These are phyloP conservation scores for Pythium folliculosum DNA, from an alignment of 352 stramenopile genomes.

Conservation along the genomic window DNA sequence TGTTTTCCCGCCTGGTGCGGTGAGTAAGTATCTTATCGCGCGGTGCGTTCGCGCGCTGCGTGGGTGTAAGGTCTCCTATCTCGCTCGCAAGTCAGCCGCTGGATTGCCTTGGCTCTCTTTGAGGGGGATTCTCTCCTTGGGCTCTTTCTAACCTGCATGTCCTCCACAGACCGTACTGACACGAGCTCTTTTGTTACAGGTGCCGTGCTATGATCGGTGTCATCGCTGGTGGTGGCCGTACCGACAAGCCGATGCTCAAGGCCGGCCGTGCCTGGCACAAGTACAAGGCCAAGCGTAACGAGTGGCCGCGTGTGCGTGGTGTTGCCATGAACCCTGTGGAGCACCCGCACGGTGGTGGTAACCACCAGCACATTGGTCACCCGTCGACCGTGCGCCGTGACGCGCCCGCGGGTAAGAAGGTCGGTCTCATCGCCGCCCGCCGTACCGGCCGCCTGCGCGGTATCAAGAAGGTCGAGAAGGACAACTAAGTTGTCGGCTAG, in stretches of 20 bases:
- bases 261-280: slow-evolving; percentile 98
- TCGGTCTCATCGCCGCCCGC: slow-evolving; percentile 98
- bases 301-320: slow-evolving; percentile 99
- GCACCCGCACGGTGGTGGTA: slow-evolving; percentile 99
- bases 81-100: slow-evolving; percentile 18
- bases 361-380: slow-evolving; percentile 99
- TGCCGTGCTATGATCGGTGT: slow-evolving; percentile 97
- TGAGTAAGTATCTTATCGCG: slow-evolving; percentile 78
- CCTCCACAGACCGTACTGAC: slow-evolving; percentile 31
- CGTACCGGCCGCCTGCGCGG: slow-evolving; percentile 97
- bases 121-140: slow-evolving; percentile 15
- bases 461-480: slow-evolving; percentile 97
- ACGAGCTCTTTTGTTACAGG: slow-evolving; percentile 48
- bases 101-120: slow-evolving; percentile 18
- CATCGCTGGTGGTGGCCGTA: slow-evolving; percentile 97
- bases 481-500: slow-evolving; percentile 61
- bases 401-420: slow-evolving; percentile 97
- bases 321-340: slow-evolving; percentile 99
- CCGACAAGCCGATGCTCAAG: slow-evolving; percentile 99
- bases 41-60: neutral
- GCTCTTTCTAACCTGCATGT: slow-evolving; percentile 19
- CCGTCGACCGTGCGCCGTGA: slow-evolving; percentile 95
- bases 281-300: slow-evolving; percentile 98
- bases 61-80: slow-evolving; percentile 18
- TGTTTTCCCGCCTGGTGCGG: slow-evolving; percentile 69